phyloP scores from a whole-genome alignment of 768 basidiomycete species.

The Podaxis rugospora region DNA sequence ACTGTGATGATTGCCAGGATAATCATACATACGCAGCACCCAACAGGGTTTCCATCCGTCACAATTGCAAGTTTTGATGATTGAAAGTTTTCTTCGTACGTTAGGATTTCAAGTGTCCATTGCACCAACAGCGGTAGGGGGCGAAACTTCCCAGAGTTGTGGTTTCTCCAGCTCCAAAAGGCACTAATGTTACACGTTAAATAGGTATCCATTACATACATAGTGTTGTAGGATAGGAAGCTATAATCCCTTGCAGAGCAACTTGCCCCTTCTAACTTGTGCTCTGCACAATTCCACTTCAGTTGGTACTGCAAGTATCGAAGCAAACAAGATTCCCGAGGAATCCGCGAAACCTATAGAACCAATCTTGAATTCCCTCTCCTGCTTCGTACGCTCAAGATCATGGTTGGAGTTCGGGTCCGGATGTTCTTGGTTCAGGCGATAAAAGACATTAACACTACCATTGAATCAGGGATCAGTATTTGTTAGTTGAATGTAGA shows the following conservation, averaged over 20 bases:
- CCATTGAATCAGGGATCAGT: neutral
- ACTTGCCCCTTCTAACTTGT: conserved; percentile 68
- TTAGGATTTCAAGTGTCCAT: too few relatives aligned
- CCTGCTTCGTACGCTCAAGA: conserved; percentile 61
- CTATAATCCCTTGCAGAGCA: conserved; percentile 63
- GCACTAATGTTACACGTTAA: neutral
- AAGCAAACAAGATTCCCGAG: conserved; percentile 64
- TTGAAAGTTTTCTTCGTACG: too few relatives aligned
- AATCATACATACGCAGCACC: too few relatives aligned
- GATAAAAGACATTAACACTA: conserved; percentile 86
- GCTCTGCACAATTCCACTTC: conserved; percentile 73
- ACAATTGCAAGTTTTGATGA: too few relatives aligned
- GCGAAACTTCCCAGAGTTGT: too few relatives aligned
- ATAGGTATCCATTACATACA: neutral
- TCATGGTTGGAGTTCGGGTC: conserved; percentile 42
- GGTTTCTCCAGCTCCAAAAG: neutral
- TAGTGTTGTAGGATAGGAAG: neutral
- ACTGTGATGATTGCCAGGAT: too few relatives aligned
- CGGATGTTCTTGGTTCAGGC: conserved; percentile 69
- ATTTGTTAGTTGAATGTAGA: conserved; percentile 12
- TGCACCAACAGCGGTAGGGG: too few relatives aligned
- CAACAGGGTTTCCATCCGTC: too few relatives aligned
- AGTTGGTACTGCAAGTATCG: conserved; percentile 64
- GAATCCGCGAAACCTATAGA: conserved; percentile 86
- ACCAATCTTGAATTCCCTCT: conserved; percentile 87